A percentile compares a stretch with the other conserved stretches of the same genome.
Evolutionary conservation across 768 basidiomycete species (phyloP).

Genomic region (Boletellus sp.): DNA sequence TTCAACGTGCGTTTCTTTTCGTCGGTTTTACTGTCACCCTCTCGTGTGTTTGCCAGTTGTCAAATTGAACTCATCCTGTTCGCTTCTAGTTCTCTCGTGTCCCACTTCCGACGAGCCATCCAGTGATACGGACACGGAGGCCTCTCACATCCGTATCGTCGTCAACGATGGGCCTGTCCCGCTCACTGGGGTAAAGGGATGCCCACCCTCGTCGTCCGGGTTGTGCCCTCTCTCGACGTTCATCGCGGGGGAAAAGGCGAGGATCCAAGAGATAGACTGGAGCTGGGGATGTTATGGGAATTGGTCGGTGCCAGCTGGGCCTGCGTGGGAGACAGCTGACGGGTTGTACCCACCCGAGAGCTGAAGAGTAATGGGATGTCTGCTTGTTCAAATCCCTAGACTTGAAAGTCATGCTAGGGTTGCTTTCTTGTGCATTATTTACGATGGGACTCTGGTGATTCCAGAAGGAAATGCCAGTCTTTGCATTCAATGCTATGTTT

Average conservation of each 20-base stretch:
- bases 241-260: constrained; percentile 62
- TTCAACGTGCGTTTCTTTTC: constrained; percentile 61
- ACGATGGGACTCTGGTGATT: no score
- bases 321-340: constrained; percentile 58
- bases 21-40: background rate
- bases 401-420: no score
- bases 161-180: constrained; percentile 88
- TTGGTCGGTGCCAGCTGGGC: constrained; percentile 67
- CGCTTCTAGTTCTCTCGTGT: constrained; percentile 59
- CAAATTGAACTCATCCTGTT: background rate
- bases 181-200: constrained; percentile 72
- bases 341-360: constrained; percentile 21
- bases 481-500: no score
- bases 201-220: constrained; percentile 56
- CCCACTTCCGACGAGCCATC: constrained; percentile 4
- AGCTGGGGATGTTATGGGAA: constrained; percentile 69
- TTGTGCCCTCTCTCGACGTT: constrained; percentile 75
- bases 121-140: constrained; percentile 32
- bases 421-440: no score
- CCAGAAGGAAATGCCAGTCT: no score
- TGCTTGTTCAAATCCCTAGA: no score
- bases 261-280: constrained; percentile 68
- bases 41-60: background rate
- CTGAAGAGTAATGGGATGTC: no score
- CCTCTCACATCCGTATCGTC: constrained; percentile 71